Evolutionary conservation across 2,329 filamentous ascomycete genomes (phyloP), one percentile per base, ranked within the genome.

Genomic region (Paracamarosporium sp.): DNA sequence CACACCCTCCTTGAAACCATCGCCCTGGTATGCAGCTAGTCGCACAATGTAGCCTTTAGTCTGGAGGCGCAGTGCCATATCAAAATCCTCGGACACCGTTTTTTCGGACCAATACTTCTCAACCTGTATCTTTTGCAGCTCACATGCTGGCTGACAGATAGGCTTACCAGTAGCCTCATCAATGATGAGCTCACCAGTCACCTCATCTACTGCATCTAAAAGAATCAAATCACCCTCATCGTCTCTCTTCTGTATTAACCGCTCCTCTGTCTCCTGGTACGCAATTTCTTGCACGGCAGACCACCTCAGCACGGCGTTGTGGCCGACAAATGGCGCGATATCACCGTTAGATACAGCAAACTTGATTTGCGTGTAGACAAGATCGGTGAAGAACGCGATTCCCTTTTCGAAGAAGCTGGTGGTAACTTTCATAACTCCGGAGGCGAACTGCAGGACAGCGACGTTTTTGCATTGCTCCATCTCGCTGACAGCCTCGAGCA

Each of bases 401-500:
- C 86, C 88, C 64, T 88, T 89, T 75, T 93, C 90, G 65, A 93
- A 93, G 76, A 87, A 90, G 52, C 84, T 88, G 66, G 86, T 80
- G 1, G 87, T 85, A 9, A 93, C 88, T 64, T 92, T 88, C 89
- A 93, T 92, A 58, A 93, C 73, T 53, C 72, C 71, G 13, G 89
- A 90, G 0, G 85, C 84, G 76, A 89, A 90, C 91, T 93, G 77
- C 68, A 93, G 89, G 79, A 93, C 85, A 51, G 88, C 90, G 47
- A 93, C 90, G 63, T 93, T 87, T 2, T 89, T 90, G 2, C 87
- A 90, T 69, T 89, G 87, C 70, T 93, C 89, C 90, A 93, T 92
- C 70, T 94, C 91, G 48, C 88, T 91, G 45, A 91, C 90, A 40
- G 90, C 90, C 68, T 93, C 90, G 5, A 93, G 82, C 59, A 94